These are phyloP conservation scores for Diversispora eburnea DNA, from an alignment of 192 early-diverging fungal genomes.

Conservation along the genomic window DNA sequence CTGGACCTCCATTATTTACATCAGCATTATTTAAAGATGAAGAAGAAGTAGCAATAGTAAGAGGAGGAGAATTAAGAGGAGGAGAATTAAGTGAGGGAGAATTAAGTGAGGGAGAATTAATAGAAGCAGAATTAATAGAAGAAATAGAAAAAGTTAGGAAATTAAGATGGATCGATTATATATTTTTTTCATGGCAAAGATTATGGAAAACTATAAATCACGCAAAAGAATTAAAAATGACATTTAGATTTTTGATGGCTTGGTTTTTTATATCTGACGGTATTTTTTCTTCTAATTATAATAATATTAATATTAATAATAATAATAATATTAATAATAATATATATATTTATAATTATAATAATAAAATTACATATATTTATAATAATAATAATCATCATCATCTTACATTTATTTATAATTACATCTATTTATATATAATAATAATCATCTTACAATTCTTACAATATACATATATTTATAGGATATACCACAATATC, in stretches of 20 bases:
- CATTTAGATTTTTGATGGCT: conserved; percentile 56
- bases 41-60: too few species aligned
- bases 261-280: conserved; percentile 69
- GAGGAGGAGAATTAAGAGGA: too few species aligned
- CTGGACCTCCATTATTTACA: conserved; percentile 42
- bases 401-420: neutral
- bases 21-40: too few species aligned
- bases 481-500: conserved; percentile 47
- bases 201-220: conserved; percentile 41
- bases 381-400: neutral
- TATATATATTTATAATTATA: neutral
- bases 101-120: too few species aligned
- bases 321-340: too few species aligned
- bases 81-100: too few species aligned
- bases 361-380: neutral
- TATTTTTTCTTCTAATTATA: neutral
- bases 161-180: conserved; percentile 33
- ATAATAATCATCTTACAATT: neutral
- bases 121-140: too few species aligned
- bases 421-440: neutral
- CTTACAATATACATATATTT: too few species aligned
- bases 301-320: too few species aligned
- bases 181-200: conserved; percentile 40
- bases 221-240: conserved; percentile 45
- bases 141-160: conserved; percentile 22